Percentiles rank a stretch among this genome's conserved stretches.
Evolutionary conservation across 1,284 basidiomycete genomes (phyloP).

Genomic region (Pascua guehoae): DNA sequence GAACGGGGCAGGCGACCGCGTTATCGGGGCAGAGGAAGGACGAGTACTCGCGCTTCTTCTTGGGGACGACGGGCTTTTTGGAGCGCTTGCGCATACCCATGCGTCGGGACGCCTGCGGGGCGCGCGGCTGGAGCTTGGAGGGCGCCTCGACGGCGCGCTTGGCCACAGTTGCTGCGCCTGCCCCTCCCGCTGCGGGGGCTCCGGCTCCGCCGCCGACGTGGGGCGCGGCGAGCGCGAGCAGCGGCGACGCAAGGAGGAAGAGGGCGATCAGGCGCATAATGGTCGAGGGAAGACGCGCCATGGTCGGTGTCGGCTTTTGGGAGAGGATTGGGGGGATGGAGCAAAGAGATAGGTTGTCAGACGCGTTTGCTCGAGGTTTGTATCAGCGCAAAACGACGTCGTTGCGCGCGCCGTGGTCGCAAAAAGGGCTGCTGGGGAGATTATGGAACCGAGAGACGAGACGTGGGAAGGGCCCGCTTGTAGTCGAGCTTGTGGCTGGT

Average conservation of each 20-base stretch:
- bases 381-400: too few relatives aligned
- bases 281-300: background rate
- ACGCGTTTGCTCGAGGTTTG: too few relatives aligned
- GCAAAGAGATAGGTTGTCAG: too few relatives aligned
- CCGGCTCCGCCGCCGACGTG: background rate
- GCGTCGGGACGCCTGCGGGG: constrained; percentile 36
- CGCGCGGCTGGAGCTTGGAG: constrained; percentile 35
- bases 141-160: constrained; percentile 19
- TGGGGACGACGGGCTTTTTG: constrained; percentile 29
- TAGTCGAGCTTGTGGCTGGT: too few relatives aligned
- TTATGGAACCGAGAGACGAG: too few relatives aligned
- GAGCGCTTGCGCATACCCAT: constrained; percentile 37
- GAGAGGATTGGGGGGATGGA: too few relatives aligned
- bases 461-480: too few relatives aligned
- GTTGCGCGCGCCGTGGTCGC: too few relatives aligned
- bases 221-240: background rate
- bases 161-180: background rate
- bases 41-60: constrained; percentile 49
- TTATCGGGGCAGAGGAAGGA: constrained; percentile 49
- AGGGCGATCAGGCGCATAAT: background rate
- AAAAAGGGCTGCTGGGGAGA: too few relatives aligned
- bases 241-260: background rate
- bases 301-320: too few relatives aligned
- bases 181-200: background rate
- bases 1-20: constrained; percentile 46